phyloP scores from a whole-genome alignment of 192 early-diverging fungal species.

The Coemansia sp. region DNA sequence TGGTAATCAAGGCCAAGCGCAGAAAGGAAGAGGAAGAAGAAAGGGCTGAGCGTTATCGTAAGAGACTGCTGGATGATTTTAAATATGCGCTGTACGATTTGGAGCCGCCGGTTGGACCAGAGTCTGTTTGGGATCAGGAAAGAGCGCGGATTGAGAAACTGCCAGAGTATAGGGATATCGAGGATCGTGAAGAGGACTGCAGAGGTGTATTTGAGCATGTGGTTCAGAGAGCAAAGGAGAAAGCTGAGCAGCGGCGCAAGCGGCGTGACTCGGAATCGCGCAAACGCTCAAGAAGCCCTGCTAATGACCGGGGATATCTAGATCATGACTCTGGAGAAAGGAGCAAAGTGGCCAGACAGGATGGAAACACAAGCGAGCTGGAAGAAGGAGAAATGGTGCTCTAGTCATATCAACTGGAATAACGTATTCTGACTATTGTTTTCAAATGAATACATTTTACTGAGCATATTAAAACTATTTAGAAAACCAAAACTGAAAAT shows the following conservation, averaged over 20 bases:
- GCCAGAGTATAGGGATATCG: constrained; percentile 68
- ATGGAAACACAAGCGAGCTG: constrained; percentile 24
- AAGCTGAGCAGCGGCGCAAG: constrained; percentile 1
- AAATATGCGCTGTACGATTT: constrained; percentile 70
- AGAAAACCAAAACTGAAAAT: too few species aligned
- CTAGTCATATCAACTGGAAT: too few species aligned
- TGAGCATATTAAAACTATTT: too few species aligned
- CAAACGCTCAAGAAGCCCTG: constrained; percentile 39
- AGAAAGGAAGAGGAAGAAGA: constrained; percentile 71
- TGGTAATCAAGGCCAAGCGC: constrained; percentile 60
- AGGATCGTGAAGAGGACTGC: constrained; percentile 59
- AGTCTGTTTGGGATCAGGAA: constrained; percentile 71
- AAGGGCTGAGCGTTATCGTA: constrained; percentile 64
- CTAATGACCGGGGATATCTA: neutral
- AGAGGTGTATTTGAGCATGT: constrained; percentile 75
- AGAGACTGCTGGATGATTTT: constrained; percentile 77
- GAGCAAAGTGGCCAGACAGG: neutral
- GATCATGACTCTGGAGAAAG: neutral
- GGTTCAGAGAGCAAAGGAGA: constrained; percentile 63
- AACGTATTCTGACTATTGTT: too few species aligned
- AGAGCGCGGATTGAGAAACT: constrained; percentile 17
- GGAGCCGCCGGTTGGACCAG: constrained; percentile 59
- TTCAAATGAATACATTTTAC: too few species aligned
- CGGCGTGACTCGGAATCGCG: constrained; percentile 20
- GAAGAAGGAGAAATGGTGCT: constrained; percentile 50